Conservation (phyloP, 371 early-diverging fungal species). For the Mortierella sp. region DNA sequence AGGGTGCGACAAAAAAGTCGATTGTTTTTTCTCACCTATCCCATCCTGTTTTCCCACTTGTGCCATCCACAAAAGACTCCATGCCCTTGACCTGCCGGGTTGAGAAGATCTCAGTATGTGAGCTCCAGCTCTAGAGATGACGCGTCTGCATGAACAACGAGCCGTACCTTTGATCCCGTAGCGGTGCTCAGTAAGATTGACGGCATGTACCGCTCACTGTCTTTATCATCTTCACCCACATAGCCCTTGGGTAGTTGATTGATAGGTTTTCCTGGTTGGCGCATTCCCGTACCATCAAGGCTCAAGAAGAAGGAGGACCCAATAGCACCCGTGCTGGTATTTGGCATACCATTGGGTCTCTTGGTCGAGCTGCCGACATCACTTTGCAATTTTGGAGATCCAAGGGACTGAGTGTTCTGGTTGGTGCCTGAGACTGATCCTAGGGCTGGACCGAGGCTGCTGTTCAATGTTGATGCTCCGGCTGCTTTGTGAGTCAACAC, state of each 20-base stretch:
- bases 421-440: conserved; percentile 43
- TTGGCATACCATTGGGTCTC: conserved; percentile 8
- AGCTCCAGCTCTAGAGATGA: no score
- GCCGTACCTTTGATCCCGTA: conserved; percentile 24
- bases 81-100: background rate
- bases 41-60: conserved; percentile 27
- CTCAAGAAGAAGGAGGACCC: conserved; percentile 20
- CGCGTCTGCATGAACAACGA: no score
- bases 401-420: conserved; percentile 12
- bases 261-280: conserved; percentile 5
- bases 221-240: conserved; percentile 45
- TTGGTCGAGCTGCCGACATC: conserved; percentile 15
- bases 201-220: conserved; percentile 45
- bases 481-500: conserved; percentile 27
- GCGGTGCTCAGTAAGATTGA: conserved; percentile 19
- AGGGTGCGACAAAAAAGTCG: no score
- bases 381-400: conserved; percentile 17
- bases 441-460: conserved; percentile 45
- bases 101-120: no score
- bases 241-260: conserved; percentile 2
- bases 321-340: background rate
- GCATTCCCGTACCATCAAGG: conserved; percentile 18
- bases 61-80: conserved; percentile 37
- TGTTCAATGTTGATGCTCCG: conserved; percentile 18
- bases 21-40: conserved; percentile 9